Percentiles rank a stretch among this genome's conserved stretches.
These are phyloP conservation scores for Globisporangium emineosum DNA, from an alignment of 352 stramenopile genomes.

Conservation along the genomic window DNA sequence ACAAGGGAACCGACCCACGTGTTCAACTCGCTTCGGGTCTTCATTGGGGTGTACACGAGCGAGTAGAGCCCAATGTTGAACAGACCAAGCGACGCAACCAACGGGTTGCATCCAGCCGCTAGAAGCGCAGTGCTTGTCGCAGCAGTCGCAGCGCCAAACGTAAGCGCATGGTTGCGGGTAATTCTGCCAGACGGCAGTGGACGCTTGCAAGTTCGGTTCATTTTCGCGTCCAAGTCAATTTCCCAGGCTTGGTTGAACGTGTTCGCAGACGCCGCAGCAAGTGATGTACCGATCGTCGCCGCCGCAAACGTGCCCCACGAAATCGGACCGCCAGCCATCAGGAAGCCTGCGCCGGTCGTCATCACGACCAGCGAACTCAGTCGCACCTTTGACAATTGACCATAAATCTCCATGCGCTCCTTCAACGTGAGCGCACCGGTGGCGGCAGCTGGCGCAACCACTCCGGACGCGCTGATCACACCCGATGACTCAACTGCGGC, in stretches of 20 bases:
- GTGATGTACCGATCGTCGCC: slow-evolving; percentile 91
- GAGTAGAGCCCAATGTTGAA: slow-evolving; percentile 98
- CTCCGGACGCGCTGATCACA: slow-evolving; percentile 1
- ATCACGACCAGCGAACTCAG: slow-evolving; percentile 96
- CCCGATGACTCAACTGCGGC: slow-evolving; percentile 23
- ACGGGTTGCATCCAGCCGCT: slow-evolving; percentile 90
- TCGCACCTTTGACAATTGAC: slow-evolving; percentile 93
- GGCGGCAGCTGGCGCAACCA: slow-evolving; percentile 2
- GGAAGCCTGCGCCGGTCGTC: slow-evolving; percentile 94
- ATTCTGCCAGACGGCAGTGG: slow-evolving; percentile 91
- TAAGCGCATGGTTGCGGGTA: slow-evolving; percentile 71
- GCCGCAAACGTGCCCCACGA: slow-evolving; percentile 86
- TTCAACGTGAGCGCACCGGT: slow-evolving; percentile 44
- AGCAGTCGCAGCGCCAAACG: slow-evolving; percentile 84
- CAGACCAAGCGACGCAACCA: slow-evolving; percentile 93
- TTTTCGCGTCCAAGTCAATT: slow-evolving; percentile 91
- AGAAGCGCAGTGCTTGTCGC: slow-evolving; percentile 89
- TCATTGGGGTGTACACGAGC: slow-evolving; percentile 98
- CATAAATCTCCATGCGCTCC: slow-evolving; percentile 73
- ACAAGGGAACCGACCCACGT: slow-evolving; percentile 98
- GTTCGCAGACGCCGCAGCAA: slow-evolving; percentile 93
- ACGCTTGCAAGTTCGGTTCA: slow-evolving; percentile 95
- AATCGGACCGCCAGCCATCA: slow-evolving; percentile 94
- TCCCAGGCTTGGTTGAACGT: slow-evolving; percentile 99
- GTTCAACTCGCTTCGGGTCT: slow-evolving; percentile 95